phyloP scores from a whole-genome alignment of 2,329 filamentous ascomycete species.

The Fusarium virguliforme region DNA sequence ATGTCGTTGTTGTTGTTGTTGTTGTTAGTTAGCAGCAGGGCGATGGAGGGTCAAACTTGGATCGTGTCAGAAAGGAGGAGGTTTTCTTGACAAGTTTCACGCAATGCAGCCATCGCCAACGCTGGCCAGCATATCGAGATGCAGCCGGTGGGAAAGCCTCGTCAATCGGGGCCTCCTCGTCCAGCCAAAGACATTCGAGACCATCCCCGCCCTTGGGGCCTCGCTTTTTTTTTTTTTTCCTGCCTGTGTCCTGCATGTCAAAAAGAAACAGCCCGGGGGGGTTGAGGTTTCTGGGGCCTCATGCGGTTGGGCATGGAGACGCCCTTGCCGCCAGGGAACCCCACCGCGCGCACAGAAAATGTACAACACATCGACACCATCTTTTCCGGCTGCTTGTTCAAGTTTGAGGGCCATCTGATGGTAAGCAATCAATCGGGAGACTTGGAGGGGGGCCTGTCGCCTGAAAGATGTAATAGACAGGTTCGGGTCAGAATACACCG shows the following conservation, averaged over 20 bases:
- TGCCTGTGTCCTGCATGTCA: constrained; percentile 45
- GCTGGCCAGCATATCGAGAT: constrained; percentile 23
- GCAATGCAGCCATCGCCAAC: constrained; percentile 30
- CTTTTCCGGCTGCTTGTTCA: constrained; percentile 38
- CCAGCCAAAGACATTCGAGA: constrained; percentile 37
- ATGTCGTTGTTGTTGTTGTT: not conserved
- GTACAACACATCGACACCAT: constrained; percentile 65
- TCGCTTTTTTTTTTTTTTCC: constrained; percentile 18
- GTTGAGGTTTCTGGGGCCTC: constrained; percentile 45
- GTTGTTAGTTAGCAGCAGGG: not conserved
- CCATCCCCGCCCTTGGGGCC: constrained; percentile 17
- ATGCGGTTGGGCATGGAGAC: constrained; percentile 67
- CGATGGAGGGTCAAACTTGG: constrained; percentile 1
- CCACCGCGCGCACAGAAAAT: constrained; percentile 56
- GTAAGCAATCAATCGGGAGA: constrained; percentile 15
- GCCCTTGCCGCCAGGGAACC: constrained; percentile 60
- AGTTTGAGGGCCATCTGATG: constrained; percentile 25
- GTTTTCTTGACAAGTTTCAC: constrained; percentile 14
- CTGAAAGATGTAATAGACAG: constrained; percentile 8
- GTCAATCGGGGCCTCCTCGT: constrained; percentile 36
- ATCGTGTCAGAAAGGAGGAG: constrained; percentile 6
- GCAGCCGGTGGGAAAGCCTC: constrained; percentile 45
- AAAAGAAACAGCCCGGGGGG: constrained; percentile 14
- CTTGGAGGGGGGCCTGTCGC: constrained; percentile 10
- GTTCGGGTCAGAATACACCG: not conserved